Evolutionary conservation across 345 rosid species (phyloP).

Genomic region (Syzygium grande): DNA sequence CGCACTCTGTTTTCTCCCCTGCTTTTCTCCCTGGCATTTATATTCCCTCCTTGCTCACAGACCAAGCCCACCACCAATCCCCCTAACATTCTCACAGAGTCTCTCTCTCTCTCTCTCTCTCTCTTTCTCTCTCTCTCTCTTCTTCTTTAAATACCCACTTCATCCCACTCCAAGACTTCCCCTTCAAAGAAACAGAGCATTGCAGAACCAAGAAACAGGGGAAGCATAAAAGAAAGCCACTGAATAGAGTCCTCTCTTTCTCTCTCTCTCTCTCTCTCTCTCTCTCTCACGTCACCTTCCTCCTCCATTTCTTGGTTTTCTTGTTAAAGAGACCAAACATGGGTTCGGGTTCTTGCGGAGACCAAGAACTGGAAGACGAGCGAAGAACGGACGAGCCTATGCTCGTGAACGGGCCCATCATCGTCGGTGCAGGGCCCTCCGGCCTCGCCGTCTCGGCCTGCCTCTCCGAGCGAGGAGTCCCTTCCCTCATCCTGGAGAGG

Average conservation of each 20-base stretch:
- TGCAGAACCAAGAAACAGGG: background rate
- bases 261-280: background rate
- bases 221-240: background rate
- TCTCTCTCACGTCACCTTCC: background rate
- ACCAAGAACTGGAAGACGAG: background rate
- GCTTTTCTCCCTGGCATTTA: background rate
- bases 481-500: constrained; percentile 18
- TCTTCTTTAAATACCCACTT: background rate
- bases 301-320: background rate
- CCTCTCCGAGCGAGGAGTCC: constrained; percentile 13
- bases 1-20: background rate
- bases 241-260: background rate
- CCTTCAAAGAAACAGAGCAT: constrained; percentile 3
- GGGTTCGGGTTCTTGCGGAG: constrained; percentile 7
- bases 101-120: background rate
- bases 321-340: background rate
- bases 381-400: background rate
- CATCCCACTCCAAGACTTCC: background rate
- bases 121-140: background rate
- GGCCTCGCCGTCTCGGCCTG: constrained; percentile 29
- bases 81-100: background rate
- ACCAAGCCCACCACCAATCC: background rate
- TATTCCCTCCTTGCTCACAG: background rate
- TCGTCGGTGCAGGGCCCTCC: constrained; percentile 30
- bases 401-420: constrained; percentile 17